Conservation (phyloP, 176 grass and related monocot genomes). For the Aegilops longissima region DNA sequence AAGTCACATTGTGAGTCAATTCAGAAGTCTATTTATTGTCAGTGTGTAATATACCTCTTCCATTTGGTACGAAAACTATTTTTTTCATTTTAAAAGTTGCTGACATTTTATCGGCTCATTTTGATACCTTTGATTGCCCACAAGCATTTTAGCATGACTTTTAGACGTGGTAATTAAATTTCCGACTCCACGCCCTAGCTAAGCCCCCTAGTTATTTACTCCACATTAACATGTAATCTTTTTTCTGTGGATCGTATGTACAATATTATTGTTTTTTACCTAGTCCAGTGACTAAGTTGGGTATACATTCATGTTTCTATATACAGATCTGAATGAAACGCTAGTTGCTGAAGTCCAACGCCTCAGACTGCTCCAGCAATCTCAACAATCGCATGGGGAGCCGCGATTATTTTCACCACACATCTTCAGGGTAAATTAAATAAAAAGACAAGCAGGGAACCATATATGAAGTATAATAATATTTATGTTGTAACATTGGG, state of each 20-base stretch:
- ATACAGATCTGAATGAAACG: constrained; percentile 43
- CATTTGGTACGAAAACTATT: too few relatives aligned
- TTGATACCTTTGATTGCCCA: too few relatives aligned
- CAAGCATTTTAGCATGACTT: too few relatives aligned
- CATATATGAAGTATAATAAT: not conserved
- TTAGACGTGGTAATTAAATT: not conserved
- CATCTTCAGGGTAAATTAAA: not conserved
- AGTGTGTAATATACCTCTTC: too few relatives aligned
- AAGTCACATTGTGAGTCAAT: too few relatives aligned
- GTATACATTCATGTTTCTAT: not conserved
- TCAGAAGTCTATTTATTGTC: too few relatives aligned
- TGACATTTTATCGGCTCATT: too few relatives aligned
- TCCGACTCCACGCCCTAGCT: not conserved
- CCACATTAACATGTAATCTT: not conserved
- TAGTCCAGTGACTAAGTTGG: not conserved
- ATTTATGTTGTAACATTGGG: too few relatives aligned
- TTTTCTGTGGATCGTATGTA: not conserved
- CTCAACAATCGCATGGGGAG: not conserved
- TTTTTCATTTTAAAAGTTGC: too few relatives aligned
- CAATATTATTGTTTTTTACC: not conserved
- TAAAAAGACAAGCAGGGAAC: not conserved
- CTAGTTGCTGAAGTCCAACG: constrained; percentile 40
- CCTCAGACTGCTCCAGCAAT: constrained; percentile 11
- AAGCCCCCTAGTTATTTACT: not conserved
- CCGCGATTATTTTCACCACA: not conserved